Percentiles rank a stretch among this genome's conserved stretches.
These are phyloP conservation scores for Caryopteris hybrid DNA, from an alignment of 305 asterid genomes.

Conservation along the genomic window DNA sequence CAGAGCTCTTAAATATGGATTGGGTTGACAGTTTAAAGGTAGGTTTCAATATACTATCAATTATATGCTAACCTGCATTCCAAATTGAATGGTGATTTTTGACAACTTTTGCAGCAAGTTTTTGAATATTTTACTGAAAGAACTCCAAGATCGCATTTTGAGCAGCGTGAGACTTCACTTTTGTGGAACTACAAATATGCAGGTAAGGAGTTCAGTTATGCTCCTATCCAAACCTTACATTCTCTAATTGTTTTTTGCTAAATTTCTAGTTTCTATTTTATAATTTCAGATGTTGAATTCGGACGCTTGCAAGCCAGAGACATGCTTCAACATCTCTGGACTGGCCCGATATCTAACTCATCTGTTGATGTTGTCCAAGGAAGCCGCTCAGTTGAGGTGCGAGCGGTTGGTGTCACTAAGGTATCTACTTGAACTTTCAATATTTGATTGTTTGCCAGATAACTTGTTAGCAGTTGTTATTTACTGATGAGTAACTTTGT, in stretches of 20 bases:
- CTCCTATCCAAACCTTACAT: not conserved
- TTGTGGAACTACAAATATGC: slow-evolving; percentile 97
- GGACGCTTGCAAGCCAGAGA: slow-evolving; percentile 99
- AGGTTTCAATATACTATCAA: slow-evolving; percentile 9
- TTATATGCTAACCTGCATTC: not conserved
- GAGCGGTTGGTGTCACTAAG: slow-evolving; percentile 97
- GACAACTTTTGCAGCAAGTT: slow-evolving; percentile 62
- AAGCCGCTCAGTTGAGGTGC: slow-evolving; percentile 88
- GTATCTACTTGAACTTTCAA: slow-evolving; percentile 23
- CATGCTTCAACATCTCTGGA: slow-evolving; percentile 99
- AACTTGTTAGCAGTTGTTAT: not conserved
- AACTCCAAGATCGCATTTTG: slow-evolving; percentile 91
- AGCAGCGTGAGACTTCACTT: slow-evolving; percentile 85
- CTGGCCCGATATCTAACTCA: slow-evolving; percentile 97
- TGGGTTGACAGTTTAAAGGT: slow-evolving; percentile 96
- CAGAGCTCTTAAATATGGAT: slow-evolving; percentile 94
- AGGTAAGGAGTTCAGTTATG: slow-evolving; percentile 39
- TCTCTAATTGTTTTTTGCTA: not conserved
- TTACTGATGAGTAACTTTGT: not conserved
- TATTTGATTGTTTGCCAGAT: not conserved
- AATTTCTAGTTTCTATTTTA: not conserved
- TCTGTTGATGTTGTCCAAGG: slow-evolving; percentile 98
- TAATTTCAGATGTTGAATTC: slow-evolving; percentile 71
- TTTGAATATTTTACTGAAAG: slow-evolving; percentile 95
- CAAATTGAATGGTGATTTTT: slow-evolving; percentile 18